These are phyloP conservation scores for Salvia sclarea DNA, from an alignment of 305 asterid species.

Conservation along the genomic window DNA sequence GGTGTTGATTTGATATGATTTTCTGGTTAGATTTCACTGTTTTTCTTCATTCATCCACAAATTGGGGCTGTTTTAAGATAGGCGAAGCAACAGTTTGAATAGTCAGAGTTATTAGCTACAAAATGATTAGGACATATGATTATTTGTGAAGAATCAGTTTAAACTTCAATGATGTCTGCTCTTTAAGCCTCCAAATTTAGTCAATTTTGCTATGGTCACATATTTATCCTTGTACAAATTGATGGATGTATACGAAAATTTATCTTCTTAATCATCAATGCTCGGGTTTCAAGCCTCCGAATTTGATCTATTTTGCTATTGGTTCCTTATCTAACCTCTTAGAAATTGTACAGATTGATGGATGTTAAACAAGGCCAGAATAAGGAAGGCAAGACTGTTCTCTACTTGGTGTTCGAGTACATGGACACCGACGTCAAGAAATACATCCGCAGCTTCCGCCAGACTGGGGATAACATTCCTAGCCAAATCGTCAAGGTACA, in stretches of 20 bases:
- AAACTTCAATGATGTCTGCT: neutral
- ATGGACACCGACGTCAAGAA: conserved; percentile 96
- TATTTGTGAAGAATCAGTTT: neutral
- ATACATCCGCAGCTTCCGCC: conserved; percentile 75
- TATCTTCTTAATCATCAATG: neutral
- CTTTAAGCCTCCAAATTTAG: neutral
- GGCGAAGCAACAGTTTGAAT: neutral
- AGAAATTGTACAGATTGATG: conserved; percentile 54
- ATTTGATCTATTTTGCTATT: neutral
- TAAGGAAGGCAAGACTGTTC: conserved; percentile 91
- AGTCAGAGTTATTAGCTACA: neutral
- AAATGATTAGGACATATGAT: neutral
- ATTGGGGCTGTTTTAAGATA: neutral
- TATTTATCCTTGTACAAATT: conserved; percentile 41
- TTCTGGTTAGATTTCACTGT: neutral
- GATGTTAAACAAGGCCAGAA: conserved; percentile 93
- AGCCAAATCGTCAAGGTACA: conserved; percentile 59
- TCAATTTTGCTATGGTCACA: neutral
- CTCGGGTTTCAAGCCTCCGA: neutral
- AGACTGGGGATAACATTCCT: conserved; percentile 53
- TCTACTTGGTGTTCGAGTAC: conserved; percentile 91
- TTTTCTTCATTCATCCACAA: neutral
- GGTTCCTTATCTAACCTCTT: neutral
- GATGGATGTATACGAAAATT: no score
- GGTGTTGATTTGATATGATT: conserved; percentile 3